Base-by-base conservation (phyloP, 768 basidiomycete species). In the Amanita rimosa region DNA sequence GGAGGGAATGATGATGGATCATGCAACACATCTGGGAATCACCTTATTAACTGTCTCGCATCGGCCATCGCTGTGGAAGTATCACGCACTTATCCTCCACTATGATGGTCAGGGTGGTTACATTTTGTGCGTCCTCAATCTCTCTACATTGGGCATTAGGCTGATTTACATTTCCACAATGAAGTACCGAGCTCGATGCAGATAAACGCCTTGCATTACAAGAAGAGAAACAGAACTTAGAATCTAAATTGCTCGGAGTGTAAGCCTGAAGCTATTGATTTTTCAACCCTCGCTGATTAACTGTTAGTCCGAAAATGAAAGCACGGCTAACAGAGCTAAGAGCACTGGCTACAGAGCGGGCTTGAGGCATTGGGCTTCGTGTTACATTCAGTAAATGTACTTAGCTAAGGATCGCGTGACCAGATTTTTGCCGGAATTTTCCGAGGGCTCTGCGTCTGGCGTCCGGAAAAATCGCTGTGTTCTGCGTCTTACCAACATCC, bases 31-130 rank as follows among this genome's bases (percentile, higher is more conserved):
- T 45, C 71, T 96, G 22, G 87, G 85, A 1, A 97, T 97, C 58
- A 97, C 94, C 0, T 74, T 98, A 21, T 66, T 98, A 54, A 97
- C 93, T 1, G 94, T 98, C 27, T 95, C 92, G 33, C 94, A 98
- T 68, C 81, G 94, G 7, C 89, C 94, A 17, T 92, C 89, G 24
- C 63, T 97, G 53, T 98, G 93, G 91, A 84, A 85, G 61, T 90
- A 93, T 60, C 92, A 95, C 60, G 75, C 83, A 6, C 80, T 84
- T 59, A 90, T 95, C 49, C 65, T 95, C 53, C 88, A 94, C 59
- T 92, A 89, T 59, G 90, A 97, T 57, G 95, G 95, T 6, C 84
- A 89, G 63, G 95, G 95, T 29, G 89, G 89, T 52, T 97, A 97
- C 66, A 79, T 93, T 16, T 99, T 97, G 91, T 92, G 57, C 53